phyloP scores from a whole-genome alignment of 1,284 basidiomycete species.

The Pholiota adiposa region DNA sequence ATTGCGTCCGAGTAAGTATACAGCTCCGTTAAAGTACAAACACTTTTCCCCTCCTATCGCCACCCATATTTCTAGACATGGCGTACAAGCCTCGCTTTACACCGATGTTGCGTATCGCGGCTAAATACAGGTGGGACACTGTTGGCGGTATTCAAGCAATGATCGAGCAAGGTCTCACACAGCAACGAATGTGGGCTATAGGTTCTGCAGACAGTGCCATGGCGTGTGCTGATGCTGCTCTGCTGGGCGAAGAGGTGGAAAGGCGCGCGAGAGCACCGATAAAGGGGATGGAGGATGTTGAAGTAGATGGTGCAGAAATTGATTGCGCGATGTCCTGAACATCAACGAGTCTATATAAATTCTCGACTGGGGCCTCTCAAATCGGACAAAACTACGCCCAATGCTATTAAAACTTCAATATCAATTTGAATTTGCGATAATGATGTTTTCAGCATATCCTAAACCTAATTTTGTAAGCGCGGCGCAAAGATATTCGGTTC shows the following conservation, averaged over 20 bases:
- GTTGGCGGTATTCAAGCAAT: slow-evolving; percentile 33
- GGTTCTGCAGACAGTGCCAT: not conserved
- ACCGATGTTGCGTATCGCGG: slow-evolving; percentile 34
- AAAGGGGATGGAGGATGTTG: not conserved
- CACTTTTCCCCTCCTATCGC: slow-evolving; percentile 28
- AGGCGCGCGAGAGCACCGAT: not conserved
- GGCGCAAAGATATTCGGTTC: too few species aligned
- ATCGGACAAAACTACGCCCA: too few species aligned
- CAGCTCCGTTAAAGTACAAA: not conserved
- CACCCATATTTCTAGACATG: slow-evolving; percentile 39
- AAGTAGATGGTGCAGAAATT: not conserved
- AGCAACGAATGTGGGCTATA: slow-evolving; percentile 8
- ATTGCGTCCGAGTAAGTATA: not conserved
- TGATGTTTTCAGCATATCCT: too few species aligned
- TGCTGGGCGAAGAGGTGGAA: slow-evolving; percentile 1
- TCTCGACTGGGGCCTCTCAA: too few species aligned
- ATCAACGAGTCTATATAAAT: too few species aligned
- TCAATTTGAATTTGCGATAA: too few species aligned
- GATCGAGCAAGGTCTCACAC: slow-evolving; percentile 12
- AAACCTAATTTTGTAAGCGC: too few species aligned
- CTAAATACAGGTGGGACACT: slow-evolving; percentile 35
- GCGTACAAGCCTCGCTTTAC: slow-evolving; percentile 34
- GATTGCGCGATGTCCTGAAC: not conserved
- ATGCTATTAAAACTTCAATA: too few species aligned
- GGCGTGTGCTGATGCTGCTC: not conserved